Evolutionary conservation across 1,284 basidiomycete genomes (phyloP), one percentile per base, ranked within the genome.

Genomic region (Pseudozyma sp.): DNA sequence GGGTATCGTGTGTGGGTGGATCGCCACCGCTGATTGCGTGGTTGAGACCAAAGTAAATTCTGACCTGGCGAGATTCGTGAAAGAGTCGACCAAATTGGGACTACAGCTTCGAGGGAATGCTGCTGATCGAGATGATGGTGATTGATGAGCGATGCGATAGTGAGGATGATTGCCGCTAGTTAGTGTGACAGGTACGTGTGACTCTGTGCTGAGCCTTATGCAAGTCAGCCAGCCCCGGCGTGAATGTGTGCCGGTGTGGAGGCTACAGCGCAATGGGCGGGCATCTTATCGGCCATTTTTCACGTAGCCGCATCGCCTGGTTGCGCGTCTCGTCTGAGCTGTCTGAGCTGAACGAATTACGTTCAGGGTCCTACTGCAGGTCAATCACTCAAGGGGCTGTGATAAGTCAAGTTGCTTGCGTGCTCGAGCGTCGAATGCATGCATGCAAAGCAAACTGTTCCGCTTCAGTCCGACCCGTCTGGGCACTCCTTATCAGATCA

Each of bases 201-300:
- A 31, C 14, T 33, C 31, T 31, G 16, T 47, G 54, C 44, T 48
- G 29, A 48, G 37, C n/a, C 40, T 37, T 17, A 6, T 13, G 6
- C 9, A 60, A 55, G 49, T 55, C 43, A 24, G 24, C 24, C 24
- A 24, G 24, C 24, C 24, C 4, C 24, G 24, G 24, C 24, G 24
- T 24, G 24, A 24, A 24, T 24, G 24, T 24, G 24, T 24, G 24
- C 24, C 24, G 24, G 43, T 68, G 66, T 68, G 66, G 66, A 68
- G 65, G 54, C 3, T 13, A n/a, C n/a, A 40, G 57, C 57, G 57
- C 58, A 24, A 24, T 24, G 24, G 4, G 24, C 24, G 24, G 24
- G 24, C 66, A 44, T 43, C 60, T 55, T 42, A 57, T 50, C 47
- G 47, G 59, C 51, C 46, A 17, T 19, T 31, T 35, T 24, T 34